Base-by-base conservation (phyloP, 345 rosid species). In the Rhodamnia argentea region DNA sequence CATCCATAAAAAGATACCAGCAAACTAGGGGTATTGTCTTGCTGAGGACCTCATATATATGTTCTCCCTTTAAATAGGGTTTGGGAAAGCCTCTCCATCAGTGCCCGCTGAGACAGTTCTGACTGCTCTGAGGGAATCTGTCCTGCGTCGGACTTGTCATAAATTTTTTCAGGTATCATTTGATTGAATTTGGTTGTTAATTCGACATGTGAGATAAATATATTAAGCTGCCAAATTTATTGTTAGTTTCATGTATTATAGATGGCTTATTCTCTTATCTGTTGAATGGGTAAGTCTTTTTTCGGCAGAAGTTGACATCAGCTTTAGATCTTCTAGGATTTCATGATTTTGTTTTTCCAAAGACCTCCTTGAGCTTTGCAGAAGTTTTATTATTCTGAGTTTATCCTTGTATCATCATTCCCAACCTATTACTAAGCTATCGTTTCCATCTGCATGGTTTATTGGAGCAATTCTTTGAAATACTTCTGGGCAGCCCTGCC, bases 101-200 rank as follows among this genome's bases (percentile, higher is more conserved):
- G 87, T 55, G 86, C 89, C 91, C 27, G 93, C 91, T 87, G 92
- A 91, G 90, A 91, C 86, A 88, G 98, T 97, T 85, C 86, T 97
- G 86, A 85, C 26, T 85, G 94, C 92, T 78, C 84, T 97, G 84
- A 93, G 92, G 89, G 91, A 92, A 87, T 94, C 98, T 78, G 90
- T 97, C 87, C 90, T 93, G 92, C 91, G 91, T 56, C 94, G 96
- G 32, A 86, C 93, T 86, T 93, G 98, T 14, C 83, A 94, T 92
- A 87, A 81, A 81, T 92, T 90, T 88, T 94, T 91, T 90, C 92
- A 95, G 94, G 98, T 94, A 76, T 87, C 82, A 70, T 83, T 37
- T 59, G 13, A 20, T 83, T 22, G 47, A n/a, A 53, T 27, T 82
- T 70, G 29, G 37, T 56, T 81, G 13, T 10, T 59, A 16, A 16